These are phyloP conservation scores for Heterobasidion annosum DNA, from an alignment of 1,284 basidiomycete species.

Conservation along the genomic window DNA sequence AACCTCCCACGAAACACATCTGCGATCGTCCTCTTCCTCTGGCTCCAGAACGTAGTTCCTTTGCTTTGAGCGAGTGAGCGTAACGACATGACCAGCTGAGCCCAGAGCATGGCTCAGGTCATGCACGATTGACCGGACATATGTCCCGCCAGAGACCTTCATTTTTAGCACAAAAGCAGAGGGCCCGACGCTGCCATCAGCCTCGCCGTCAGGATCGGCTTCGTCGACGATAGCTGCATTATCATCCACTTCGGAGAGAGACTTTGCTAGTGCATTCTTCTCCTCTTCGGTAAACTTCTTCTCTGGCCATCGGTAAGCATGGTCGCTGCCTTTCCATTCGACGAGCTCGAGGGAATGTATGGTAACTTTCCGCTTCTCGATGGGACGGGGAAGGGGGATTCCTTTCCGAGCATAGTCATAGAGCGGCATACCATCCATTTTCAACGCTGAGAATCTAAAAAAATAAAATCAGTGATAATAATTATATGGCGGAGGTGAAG, in stretches of 20 bases:
- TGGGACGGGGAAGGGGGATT: slow-evolving; percentile 86
- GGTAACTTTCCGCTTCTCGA: slow-evolving; percentile 80
- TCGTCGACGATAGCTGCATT: slow-evolving; percentile 22
- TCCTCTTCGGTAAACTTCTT: slow-evolving; percentile 63
- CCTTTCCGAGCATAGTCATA: slow-evolving; percentile 95
- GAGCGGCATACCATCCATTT: slow-evolving; percentile 95
- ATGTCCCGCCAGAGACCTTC: slow-evolving; percentile 95
- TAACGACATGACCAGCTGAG: slow-evolving; percentile 87
- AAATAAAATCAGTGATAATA: neutral
- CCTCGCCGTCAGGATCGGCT: slow-evolving; percentile 24
- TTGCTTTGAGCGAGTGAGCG: slow-evolving; percentile 79
- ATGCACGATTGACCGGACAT: slow-evolving; percentile 88
- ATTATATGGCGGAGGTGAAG: slow-evolving; percentile 18
- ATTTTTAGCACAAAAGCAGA: slow-evolving; percentile 83
- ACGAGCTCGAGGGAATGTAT: slow-evolving; percentile 73
- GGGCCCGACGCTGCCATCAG: slow-evolving; percentile 39
- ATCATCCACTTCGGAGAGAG: slow-evolving; percentile 40
- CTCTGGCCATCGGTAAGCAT: slow-evolving; percentile 65
- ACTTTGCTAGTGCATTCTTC: slow-evolving; percentile 57
- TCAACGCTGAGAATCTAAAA: slow-evolving; percentile 88
- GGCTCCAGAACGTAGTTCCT: slow-evolving; percentile 63
- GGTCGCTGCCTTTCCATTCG: slow-evolving; percentile 61
- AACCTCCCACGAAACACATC: slow-evolving; percentile 76
- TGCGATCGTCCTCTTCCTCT: slow-evolving; percentile 28
- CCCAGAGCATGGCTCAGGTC: slow-evolving; percentile 79